Percentiles rank a stretch among this genome's conserved stretches.
Conservation (phyloP, 2,329 filamentous ascomycete genomes). For the Waltergamsia citrina region DNA sequence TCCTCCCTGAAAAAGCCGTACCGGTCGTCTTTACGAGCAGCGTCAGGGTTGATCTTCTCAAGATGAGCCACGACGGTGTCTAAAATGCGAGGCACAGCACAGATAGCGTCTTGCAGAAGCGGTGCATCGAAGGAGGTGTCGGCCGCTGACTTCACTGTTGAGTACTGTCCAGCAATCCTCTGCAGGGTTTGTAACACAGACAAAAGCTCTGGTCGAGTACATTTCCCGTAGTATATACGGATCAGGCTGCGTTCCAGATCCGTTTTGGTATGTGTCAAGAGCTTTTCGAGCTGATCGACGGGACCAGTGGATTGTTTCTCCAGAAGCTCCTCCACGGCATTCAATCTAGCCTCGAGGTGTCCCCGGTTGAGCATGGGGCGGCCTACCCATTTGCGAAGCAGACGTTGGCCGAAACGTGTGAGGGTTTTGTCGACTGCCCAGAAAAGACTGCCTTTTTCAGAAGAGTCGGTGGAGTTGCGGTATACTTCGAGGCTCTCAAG, state of each 20-base stretch:
- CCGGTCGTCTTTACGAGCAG: conserved; percentile 82
- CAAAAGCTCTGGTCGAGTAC: conserved; percentile 79
- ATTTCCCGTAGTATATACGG: conserved; percentile 96
- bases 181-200: conserved; percentile 79
- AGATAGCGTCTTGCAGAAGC: conserved; percentile 62
- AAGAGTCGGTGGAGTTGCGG: conserved; percentile 83
- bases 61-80: conserved; percentile 66
- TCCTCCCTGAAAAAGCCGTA: conserved; percentile 87
- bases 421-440: conserved; percentile 92
- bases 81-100: conserved; percentile 66
- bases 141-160: conserved; percentile 51
- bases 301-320: conserved; percentile 54
- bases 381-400: conserved; percentile 92
- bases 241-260: conserved; percentile 92
- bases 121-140: conserved; percentile 65
- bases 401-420: conserved; percentile 78
- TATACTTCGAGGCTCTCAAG: conserved; percentile 92
- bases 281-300: conserved; percentile 63
- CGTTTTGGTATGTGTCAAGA: conserved; percentile 62
- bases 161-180: conserved; percentile 68
- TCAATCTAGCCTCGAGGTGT: conserved; percentile 67
- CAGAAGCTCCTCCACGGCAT: conserved; percentile 79
- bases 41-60: conserved; percentile 74
- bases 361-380: conserved; percentile 72
- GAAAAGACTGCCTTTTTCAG: conserved; percentile 79